These are phyloP conservation scores for Nigrograna mackinnonii DNA, from an alignment of 2,329 filamentous ascomycete species.

Conservation along the genomic window DNA sequence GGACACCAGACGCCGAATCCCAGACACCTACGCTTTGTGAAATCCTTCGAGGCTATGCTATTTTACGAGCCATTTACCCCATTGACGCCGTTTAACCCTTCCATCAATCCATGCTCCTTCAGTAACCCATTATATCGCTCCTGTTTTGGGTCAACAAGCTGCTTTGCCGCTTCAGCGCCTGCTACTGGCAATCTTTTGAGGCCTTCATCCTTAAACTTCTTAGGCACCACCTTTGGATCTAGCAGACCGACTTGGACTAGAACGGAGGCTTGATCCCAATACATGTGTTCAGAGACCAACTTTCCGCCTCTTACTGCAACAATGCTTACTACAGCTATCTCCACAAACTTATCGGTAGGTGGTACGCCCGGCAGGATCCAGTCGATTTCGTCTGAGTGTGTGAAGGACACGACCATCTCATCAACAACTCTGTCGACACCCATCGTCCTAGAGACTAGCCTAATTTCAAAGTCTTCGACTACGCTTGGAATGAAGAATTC, in stretches of 20 bases:
- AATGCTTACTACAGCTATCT: slow-evolving; percentile 60
- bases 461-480: slow-evolving; percentile 57
- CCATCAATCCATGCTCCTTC: slow-evolving; percentile 36
- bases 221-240: slow-evolving; percentile 57
- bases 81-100: slow-evolving; percentile 21
- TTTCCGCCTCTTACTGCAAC: slow-evolving; percentile 57
- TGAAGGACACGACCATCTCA: slow-evolving; percentile 60
- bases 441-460: slow-evolving; percentile 58
- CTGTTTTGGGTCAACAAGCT: slow-evolving; percentile 45
- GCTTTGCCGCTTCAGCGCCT: slow-evolving; percentile 45
- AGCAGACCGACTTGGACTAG: slow-evolving; percentile 60
- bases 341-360: slow-evolving; percentile 58
- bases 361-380: slow-evolving; percentile 63
- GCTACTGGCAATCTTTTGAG: slow-evolving; percentile 45
- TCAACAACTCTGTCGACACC: slow-evolving; percentile 63
- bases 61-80: slow-evolving; percentile 13
- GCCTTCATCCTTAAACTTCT: slow-evolving; percentile 41
- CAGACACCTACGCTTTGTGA: neutral
- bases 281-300: slow-evolving; percentile 60
- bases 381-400: slow-evolving; percentile 59
- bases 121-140: slow-evolving; percentile 47
- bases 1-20: slow-evolving; percentile 12
- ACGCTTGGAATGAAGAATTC: slow-evolving; percentile 59
- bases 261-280: slow-evolving; percentile 64
- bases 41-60: slow-evolving; percentile 1